Conservation (phyloP, 2,329 filamentous ascomycete species). For the Nemania abortiva region DNA sequence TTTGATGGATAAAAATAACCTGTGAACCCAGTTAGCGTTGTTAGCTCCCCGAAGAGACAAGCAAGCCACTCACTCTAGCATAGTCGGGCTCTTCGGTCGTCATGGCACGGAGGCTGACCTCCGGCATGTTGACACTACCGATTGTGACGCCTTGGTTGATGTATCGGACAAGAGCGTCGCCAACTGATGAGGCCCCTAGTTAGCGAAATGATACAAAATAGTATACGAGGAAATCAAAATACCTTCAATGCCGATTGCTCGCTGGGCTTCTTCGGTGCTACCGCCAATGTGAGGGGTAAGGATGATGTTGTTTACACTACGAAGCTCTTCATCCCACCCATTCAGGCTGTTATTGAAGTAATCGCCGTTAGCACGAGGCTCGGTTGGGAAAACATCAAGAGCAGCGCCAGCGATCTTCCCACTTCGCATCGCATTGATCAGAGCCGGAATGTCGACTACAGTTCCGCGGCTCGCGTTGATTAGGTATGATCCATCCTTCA, state of each 20-base stretch:
- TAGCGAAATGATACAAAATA: conserved; percentile 22
- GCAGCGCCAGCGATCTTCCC: conserved; percentile 94
- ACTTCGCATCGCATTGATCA: conserved; percentile 86
- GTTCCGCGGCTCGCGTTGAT: conserved; percentile 96
- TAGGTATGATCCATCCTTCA: conserved; percentile 93
- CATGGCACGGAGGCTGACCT: conserved; percentile 88
- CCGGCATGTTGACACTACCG: conserved; percentile 96
- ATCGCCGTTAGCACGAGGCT: conserved; percentile 93
- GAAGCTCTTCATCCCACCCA: conserved; percentile 85
- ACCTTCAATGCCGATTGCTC: conserved; percentile 92
- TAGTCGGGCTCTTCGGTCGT: conserved; percentile 91
- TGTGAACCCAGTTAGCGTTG: conserved; percentile 50
- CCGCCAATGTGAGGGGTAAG: conserved; percentile 97
- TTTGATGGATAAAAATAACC: conserved; percentile 96
- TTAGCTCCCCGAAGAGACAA: background rate
- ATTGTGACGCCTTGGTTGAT: conserved; percentile 95
- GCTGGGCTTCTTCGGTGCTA: conserved; percentile 96
- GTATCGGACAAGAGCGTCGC: conserved; percentile 87
- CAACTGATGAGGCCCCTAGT: conserved; percentile 65
- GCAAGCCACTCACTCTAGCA: conserved; percentile 72
- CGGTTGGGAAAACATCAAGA: conserved; percentile 95
- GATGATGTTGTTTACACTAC: conserved; percentile 89
- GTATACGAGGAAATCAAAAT: conserved; percentile 36
- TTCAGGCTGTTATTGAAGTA: conserved; percentile 92
- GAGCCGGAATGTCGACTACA: conserved; percentile 92